Evolutionary conservation across 2,329 filamentous ascomycete genomes (phyloP), one percentile per base, ranked within the genome.

Genomic region (Metarhizium guizhouense): DNA sequence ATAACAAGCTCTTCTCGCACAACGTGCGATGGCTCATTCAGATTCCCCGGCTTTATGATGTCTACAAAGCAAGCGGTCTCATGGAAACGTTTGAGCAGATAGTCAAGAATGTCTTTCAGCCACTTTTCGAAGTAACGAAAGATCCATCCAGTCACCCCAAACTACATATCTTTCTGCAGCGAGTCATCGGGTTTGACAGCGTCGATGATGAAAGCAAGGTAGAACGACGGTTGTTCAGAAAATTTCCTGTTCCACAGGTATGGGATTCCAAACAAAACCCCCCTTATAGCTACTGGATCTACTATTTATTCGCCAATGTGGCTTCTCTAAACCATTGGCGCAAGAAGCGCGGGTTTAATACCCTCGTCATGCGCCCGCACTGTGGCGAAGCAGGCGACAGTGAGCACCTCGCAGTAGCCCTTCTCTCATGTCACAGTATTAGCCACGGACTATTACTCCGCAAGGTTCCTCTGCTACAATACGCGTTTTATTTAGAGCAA

Each of bases 251-350:
- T 25, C 93, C 94, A 4, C 88, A 85, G 59, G 84, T 85, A 54
- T 99, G 94, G 94, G 82, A 85, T 60, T 91, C 90, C 1, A 91
- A 88, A 64, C 92, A 97, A 71, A 99, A 99, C 67, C 94, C 94
- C 14, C 94, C 94, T 0, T 99, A 99, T 74, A 96, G 88, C 68
- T 99, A 99, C 74, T 99, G 94, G 94, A 88, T 97, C 67, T 99
- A 99, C 73, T 95, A 96, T 67, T 79, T 97, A 54, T 97, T 94
- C 66, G 86, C 94, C 60, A 99, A 99, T 70, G 90, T 96, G 70
- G 82, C 87, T 1, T 96, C 92, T 10, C 79, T 99, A 63, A 99
- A 99, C 68, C 82, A 87, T 57, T 96, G 89, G 87, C 85, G 94
- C 47, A 93, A 90, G 67, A 85, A 87, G 67, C 86, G 93, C 52